Base-by-base conservation (phyloP, 768 basidiomycete species). In the Mrakia blollopis region DNA sequence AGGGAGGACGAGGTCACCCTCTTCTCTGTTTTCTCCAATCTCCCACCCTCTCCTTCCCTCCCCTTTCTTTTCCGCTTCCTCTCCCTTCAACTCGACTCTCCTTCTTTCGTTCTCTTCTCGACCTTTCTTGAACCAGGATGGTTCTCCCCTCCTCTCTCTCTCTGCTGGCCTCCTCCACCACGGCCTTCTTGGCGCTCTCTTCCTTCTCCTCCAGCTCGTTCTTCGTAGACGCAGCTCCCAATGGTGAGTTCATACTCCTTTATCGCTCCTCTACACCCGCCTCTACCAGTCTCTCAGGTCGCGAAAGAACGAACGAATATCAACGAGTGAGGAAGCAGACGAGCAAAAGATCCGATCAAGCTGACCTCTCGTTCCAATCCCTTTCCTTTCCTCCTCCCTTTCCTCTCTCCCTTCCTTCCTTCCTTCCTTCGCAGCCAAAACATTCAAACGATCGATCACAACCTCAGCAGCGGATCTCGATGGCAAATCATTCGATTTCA, bases 401-500 rank as follows among this genome's bases (percentile, higher is more conserved):
- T n/a, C 50, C 52, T 21, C 18, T 13, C 32, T 41, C 39, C 54
- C 54, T 62, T 47, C 60, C 37, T n/a, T n/a, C 52, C 37, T 28
- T 61, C 69, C 10, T 63, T 25, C 30, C 54, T 25, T 37, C 23
- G 61, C 39, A 62, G 32, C 65, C 65, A 68, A 68, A 37, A 44
- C 41, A 0, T 65, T 54, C 54, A 76, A 76, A n/a, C 70, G 77
- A 14, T 67, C 76, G 30, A 72, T 78, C 68, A 70, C 77, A 16
- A 78, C 77, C 18, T 50, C 54, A 6, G 37, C 77, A 0, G 54
- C 41, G 4, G 77, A 69, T 30, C 67, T 78, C 23, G 60, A 71
- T 67, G 77, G 77, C 1, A 69, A 78, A 41, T 68, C 77, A 25
- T 78, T 78, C 50, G 77, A 78, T 60, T 78, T 78, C 70, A 67